These are phyloP conservation scores for Beauveria sp. DNA, from an alignment of 2,329 filamentous ascomycete genomes.

Conservation along the genomic window DNA sequence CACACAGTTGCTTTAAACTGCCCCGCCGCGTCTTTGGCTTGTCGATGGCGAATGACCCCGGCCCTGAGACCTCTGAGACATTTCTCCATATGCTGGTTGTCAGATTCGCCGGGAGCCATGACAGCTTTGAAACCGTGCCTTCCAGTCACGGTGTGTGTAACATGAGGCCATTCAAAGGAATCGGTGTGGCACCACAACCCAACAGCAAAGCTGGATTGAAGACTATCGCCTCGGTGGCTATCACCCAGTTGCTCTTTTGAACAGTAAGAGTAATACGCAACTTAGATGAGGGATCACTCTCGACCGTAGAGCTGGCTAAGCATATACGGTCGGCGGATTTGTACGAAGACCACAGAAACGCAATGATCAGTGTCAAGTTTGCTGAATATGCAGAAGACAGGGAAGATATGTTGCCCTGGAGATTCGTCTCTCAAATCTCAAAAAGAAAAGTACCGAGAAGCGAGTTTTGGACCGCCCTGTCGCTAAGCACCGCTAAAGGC, in stretches of 20 bases:
- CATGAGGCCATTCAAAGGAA: conserved; percentile 15
- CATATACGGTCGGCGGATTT: conserved; percentile 20
- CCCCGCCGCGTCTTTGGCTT: not conserved
- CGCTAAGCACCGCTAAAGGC: conserved; percentile 15
- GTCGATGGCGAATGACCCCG: not conserved
- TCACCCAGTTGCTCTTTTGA: conserved; percentile 33
- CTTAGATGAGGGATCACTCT: conserved; percentile 35
- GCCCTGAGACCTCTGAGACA: not conserved
- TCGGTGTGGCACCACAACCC: conserved; percentile 6
- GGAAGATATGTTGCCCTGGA: conserved; percentile 21
- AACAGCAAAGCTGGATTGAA: conserved; percentile 22
- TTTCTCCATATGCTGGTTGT: not conserved
- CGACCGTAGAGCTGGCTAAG: conserved; percentile 38
- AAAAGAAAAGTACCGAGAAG: conserved; percentile 14
- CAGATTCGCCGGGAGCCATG: not conserved
- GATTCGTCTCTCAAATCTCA: conserved; percentile 15
- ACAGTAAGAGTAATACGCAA: conserved; percentile 37
- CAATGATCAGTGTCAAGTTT: not conserved
- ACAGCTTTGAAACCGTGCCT: not conserved
- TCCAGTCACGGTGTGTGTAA: not conserved
- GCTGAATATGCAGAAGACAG: conserved; percentile 14
- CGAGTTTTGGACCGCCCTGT: conserved; percentile 15
- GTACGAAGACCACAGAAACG: not conserved
- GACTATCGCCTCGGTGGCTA: conserved; percentile 32
- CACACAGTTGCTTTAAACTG: not conserved